These are phyloP conservation scores for Tubosaeta brunneosetosa DNA, from an alignment of 768 basidiomycete genomes.

Conservation along the genomic window DNA sequence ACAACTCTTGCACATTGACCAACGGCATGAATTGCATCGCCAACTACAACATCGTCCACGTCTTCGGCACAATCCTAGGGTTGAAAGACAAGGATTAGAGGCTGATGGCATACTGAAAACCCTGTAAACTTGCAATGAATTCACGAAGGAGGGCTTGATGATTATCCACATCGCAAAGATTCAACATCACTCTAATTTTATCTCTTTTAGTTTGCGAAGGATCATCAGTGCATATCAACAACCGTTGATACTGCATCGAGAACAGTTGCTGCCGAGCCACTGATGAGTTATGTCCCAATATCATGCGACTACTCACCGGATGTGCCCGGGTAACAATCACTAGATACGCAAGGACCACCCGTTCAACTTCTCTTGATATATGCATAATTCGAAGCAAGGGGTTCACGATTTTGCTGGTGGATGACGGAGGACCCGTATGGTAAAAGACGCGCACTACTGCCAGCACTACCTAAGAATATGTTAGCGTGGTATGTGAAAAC, in stretches of 20 bases:
- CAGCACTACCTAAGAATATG: constrained; percentile 61
- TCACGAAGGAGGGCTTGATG: constrained; percentile 72
- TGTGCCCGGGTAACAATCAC: constrained; percentile 56
- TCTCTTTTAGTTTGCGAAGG: constrained; percentile 58
- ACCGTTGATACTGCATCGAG: constrained; percentile 54
- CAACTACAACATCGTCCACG: constrained; percentile 63
- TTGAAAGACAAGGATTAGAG: neutral
- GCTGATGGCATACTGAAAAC: neutral
- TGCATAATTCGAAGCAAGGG: constrained; percentile 75
- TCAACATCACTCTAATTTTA: constrained; percentile 73
- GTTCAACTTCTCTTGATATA: constrained; percentile 65
- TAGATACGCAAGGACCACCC: constrained; percentile 70
- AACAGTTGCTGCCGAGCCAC: constrained; percentile 42
- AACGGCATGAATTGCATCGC: constrained; percentile 71
- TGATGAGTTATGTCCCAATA: neutral
- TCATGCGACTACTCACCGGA: constrained; percentile 48
- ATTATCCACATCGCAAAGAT: constrained; percentile 61
- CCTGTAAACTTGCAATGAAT: constrained; percentile 59
- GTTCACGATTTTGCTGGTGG: constrained; percentile 51
- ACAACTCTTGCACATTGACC: constrained; percentile 68
- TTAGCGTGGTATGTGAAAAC: neutral
- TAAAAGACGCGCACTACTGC: constrained; percentile 71
- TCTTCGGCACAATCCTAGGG: constrained; percentile 79
- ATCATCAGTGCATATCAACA: constrained; percentile 70
- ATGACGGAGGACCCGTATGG: constrained; percentile 61